Conservation (phyloP, 164 flowering plant genomes). For the Vitis rupestris region DNA sequence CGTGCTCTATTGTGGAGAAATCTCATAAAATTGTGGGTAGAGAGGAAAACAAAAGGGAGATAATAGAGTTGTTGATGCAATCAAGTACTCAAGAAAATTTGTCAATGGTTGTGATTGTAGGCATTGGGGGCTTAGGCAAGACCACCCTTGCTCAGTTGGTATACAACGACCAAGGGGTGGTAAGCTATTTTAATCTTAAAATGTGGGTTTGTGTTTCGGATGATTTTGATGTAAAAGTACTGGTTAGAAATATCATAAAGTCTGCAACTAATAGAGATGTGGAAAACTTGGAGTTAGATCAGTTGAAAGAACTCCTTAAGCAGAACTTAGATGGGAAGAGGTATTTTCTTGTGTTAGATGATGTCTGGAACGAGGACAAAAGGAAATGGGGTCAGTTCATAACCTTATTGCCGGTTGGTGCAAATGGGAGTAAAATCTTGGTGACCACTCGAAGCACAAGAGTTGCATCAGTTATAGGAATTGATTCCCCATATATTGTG, state of each 20-base stretch:
- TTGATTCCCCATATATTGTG: no score
- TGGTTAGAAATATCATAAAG: background rate
- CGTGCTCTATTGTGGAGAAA: background rate
- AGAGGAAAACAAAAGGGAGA: background rate
- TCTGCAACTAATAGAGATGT: background rate
- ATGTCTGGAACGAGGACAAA: conserved; percentile 11
- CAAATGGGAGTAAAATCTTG: background rate
- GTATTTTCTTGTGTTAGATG: conserved; percentile 10
- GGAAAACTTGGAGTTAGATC: background rate
- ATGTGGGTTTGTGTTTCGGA: conserved; percentile 10
- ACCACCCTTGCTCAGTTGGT: conserved; percentile 4
- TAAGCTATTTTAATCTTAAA: background rate
- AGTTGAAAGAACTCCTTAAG: background rate
- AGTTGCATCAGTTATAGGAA: no score
- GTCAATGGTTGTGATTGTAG: conserved; percentile 7
- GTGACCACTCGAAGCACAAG: no score
- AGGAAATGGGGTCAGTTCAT: background rate
- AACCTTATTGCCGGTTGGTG: background rate
- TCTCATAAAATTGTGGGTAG: conserved; percentile 2
- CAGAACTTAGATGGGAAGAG: background rate
- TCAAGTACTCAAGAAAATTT: background rate
- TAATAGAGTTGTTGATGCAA: background rate
- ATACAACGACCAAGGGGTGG: background rate
- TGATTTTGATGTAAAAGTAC: background rate
- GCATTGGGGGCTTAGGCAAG: conserved; percentile 9